Evolutionary conservation across 1,284 basidiomycete genomes (phyloP).

Genomic region (Phylloporus sp.): DNA sequence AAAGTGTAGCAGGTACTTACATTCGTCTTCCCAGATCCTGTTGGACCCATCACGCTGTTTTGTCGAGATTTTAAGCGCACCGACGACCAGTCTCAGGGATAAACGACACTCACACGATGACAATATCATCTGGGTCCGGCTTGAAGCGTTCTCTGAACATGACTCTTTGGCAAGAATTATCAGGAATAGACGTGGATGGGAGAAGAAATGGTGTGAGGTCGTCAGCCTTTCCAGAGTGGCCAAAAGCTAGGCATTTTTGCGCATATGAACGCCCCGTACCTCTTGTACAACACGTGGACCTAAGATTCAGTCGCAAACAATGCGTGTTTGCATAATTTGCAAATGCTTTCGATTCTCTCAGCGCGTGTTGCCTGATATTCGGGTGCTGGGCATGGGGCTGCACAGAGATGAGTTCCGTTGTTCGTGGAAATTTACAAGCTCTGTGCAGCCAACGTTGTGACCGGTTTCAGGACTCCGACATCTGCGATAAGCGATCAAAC

Average conservation of each 20-base stretch:
- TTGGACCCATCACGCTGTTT: conserved; percentile 26
- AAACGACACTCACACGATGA: conserved; percentile 13
- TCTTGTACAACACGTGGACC: not conserved
- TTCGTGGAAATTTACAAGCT: too few species aligned
- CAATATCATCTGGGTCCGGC: not conserved
- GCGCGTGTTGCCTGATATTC: not conserved
- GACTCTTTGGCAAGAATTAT: not conserved
- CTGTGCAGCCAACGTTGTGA: too few species aligned
- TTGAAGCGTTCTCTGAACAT: not conserved
- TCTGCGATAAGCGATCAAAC: too few species aligned
- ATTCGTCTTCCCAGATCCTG: conserved; percentile 20
- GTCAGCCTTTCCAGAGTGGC: not conserved
- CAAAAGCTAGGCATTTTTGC: too few species aligned
- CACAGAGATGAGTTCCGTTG: not conserved
- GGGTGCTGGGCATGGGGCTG: not conserved
- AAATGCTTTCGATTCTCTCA: too few species aligned
- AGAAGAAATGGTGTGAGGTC: not conserved
- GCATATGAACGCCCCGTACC: too few species aligned
- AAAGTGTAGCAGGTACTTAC: conserved; percentile 10
- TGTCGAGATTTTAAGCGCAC: not conserved
- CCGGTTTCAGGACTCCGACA: too few species aligned
- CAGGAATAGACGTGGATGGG: not conserved
- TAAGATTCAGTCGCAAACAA: not conserved
- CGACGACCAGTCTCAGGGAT: not conserved
- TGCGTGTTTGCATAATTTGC: not conserved